Evolutionary conservation across 225 moss, liverwort and hornwort species (phyloP).

Genomic region (Thuidium tamariscinum): DNA sequence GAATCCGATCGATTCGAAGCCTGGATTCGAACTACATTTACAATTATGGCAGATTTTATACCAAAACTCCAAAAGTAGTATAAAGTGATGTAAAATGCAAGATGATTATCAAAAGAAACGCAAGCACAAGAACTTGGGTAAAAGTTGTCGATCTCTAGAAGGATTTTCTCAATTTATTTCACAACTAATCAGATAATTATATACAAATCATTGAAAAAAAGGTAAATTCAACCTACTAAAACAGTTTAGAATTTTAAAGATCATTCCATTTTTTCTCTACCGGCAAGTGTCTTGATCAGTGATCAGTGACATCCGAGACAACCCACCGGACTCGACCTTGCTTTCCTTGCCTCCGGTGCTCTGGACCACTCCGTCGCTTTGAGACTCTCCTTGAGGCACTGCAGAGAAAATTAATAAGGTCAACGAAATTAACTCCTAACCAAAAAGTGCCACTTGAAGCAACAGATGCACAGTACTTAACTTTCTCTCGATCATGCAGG

Average conservation of each 20-base stretch:
- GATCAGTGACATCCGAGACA: not conserved
- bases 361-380: not conserved
- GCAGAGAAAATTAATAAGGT: not conserved
- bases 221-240: not conserved
- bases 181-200: not conserved
- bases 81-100: not conserved
- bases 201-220: not conserved
- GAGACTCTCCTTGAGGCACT: not conserved
- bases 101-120: no score
- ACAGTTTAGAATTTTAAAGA: not conserved
- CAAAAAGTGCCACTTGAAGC: no score
- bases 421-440: no score
- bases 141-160: no score
- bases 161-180: not conserved
- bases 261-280: not conserved
- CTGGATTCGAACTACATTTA: not conserved
- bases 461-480: not conserved
- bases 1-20: not conserved
- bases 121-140: not conserved
- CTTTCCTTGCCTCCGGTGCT: not conserved
- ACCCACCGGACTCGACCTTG: not conserved
- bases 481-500: not conserved
- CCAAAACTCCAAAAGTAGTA: not conserved
- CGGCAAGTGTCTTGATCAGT: not conserved
- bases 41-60: not conserved